Conservation (phyloP, 164 flowering plant genomes). For the Hamamelis virginiana region DNA sequence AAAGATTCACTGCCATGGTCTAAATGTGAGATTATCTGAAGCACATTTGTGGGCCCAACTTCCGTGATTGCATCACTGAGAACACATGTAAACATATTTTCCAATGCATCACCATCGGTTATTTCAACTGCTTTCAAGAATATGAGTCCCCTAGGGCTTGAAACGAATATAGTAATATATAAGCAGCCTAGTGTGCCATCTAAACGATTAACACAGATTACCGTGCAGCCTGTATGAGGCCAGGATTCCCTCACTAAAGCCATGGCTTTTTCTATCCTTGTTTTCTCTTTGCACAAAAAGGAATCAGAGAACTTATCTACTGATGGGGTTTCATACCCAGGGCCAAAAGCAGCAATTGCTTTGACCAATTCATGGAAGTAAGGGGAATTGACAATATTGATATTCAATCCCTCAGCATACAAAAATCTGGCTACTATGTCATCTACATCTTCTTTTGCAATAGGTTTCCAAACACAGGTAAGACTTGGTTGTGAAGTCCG, state of each 20-base stretch:
- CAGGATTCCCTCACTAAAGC: conserved; percentile 38
- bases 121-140: conserved; percentile 29
- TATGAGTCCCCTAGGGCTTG: conserved; percentile 36
- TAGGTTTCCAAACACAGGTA: conserved; percentile 11
- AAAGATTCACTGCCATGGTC: conserved; percentile 16
- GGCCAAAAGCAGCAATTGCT: conserved; percentile 39
- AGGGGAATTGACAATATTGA: conserved; percentile 29
- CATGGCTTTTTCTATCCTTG: conserved; percentile 32
- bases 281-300: conserved; percentile 35
- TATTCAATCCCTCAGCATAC: conserved; percentile 33
- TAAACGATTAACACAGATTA: conserved; percentile 26
- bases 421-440: conserved; percentile 40
- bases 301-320: conserved; percentile 27
- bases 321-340: conserved; percentile 36
- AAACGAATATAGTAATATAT: conserved; percentile 22
- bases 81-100: conserved; percentile 17
- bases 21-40: conserved; percentile 39
- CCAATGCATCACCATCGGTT: conserved; percentile 21
- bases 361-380: conserved; percentile 39
- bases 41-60: conserved; percentile 32
- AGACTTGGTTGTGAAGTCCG: conserved; percentile 19
- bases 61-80: conserved; percentile 28
- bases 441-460: conserved; percentile 41
- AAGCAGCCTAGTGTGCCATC: conserved; percentile 19
- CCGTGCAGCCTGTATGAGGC: conserved; percentile 40